phyloP scores from a whole-genome alignment of 805 yeast genomes.

The Kluyveromyces nonfermentans region DNA sequence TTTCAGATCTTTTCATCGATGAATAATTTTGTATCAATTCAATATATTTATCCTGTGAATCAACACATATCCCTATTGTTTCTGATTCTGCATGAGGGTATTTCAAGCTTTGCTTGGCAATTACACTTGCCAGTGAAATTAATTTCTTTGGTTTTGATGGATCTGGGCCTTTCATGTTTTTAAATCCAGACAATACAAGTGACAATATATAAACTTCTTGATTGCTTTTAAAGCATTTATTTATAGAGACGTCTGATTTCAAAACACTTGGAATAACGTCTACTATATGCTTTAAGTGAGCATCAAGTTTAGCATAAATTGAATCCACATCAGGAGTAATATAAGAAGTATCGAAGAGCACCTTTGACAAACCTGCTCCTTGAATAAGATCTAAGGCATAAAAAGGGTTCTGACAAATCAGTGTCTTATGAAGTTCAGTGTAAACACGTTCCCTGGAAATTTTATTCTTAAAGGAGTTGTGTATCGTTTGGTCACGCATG shows the following conservation, averaged over 20 bases:
- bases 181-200: slow-evolving; percentile 1
- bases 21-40: slow-evolving; percentile 22
- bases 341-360: slow-evolving; percentile 43
- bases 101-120: slow-evolving; percentile 63
- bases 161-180: slow-evolving; percentile 1
- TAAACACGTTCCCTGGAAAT: slow-evolving; percentile 90
- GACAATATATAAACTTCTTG: background rate
- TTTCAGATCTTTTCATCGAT: slow-evolving; percentile 39
- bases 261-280: background rate
- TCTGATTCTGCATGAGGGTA: slow-evolving; percentile 49
- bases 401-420: slow-evolving; percentile 52
- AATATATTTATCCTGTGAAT: slow-evolving; percentile 22
- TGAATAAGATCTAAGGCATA: slow-evolving; percentile 55
- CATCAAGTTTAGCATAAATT: slow-evolving; percentile 4
- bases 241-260: background rate
- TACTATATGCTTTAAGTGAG: slow-evolving; percentile 1
- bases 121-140: slow-evolving; percentile 30
- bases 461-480: slow-evolving; percentile 51
- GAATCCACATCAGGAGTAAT: slow-evolving; percentile 9
- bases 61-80: slow-evolving; percentile 37
- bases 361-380: slow-evolving; percentile 43
- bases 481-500: slow-evolving; percentile 54
- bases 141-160: slow-evolving; percentile 2
- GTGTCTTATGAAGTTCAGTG: slow-evolving; percentile 67
- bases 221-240: background rate